Base-by-base conservation (phyloP, 2,329 filamentous ascomycete genomes). In the Microsporum audouinii region DNA sequence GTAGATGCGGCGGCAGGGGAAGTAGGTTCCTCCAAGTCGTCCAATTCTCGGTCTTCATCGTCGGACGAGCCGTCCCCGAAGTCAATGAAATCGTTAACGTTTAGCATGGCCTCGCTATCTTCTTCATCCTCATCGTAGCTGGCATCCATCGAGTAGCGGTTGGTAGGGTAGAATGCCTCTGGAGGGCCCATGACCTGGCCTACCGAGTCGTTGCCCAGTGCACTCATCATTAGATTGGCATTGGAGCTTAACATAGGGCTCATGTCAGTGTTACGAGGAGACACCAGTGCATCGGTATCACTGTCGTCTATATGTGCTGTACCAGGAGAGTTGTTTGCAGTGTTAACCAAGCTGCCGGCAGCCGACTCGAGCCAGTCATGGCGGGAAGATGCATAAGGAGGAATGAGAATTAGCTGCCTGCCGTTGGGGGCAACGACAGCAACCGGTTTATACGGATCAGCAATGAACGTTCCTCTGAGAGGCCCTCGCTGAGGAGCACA, bases 181-280 rank as follows among this genome's bases (percentile, higher is more conserved):
- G 85, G 80, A 1, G 88, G 86, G 0, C 87, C 88, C 68, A 89
- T 79, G n/a, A 84, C 80, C 68, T 88, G 84, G 3, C 82, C 83
- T 65, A 75, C 76, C 60, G 75, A 72, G 49, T 79, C 76, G 59
- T 77, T 79, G 27, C 76, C 75, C 75, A 90, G 85, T 66, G 85
- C 86, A 57, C 86, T 86, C 76, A 91, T 84, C 88, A 91, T 91
- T 65, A 91, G 80, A 62, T 89, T 88, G 61, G 85, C 84, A 17
- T 84, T 83, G 62, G 87, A 85, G 70, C 80, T 84, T 63, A 87
- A 75, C 68, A 88, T 83, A 14, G 86, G 84, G 59, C 74, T 75
- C 57, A 55, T 55, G 27, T 55, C 31, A 57, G 73, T 71, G 6
- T 64, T 61, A 8, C 70, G 72, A 1, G 74, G 74, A 0, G 74